Base-by-base conservation (phyloP, 1,284 basidiomycete genomes). In the Stygiomarasmius scandens region DNA sequence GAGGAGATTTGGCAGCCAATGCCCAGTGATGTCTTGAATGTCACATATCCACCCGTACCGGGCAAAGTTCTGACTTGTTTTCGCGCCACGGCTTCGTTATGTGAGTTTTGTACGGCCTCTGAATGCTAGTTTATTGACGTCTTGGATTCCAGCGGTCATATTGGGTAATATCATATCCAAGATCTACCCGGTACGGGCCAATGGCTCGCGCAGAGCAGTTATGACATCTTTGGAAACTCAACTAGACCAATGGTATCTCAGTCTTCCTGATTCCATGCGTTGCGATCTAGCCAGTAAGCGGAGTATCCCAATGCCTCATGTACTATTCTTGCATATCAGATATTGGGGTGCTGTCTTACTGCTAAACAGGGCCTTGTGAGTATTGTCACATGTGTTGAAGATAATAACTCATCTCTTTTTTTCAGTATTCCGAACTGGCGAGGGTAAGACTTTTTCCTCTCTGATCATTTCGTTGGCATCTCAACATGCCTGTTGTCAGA, bases 291-390 rank as follows among this genome's bases (percentile, higher is more conserved):
- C 78, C 14, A 82, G 76, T 61, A 80, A 79, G 62, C 76, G 81
- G 51, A 71, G 70, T 10, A 68, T 77, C 9, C 85, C 86, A 11
- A 78, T 86, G 4, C 85, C 88, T 3, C 85, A 88, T 58, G 77
- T 93, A 25, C 68, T 94, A 22, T 79, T 85, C 49, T 74, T 94
- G 29, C 90, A 95, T 64, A 79, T 92, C 53, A 81, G 90, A 64
- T 93, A 94, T 69, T 92, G 90, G 82, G 84, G 83, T 10, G 81
- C 89, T 12, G 84, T 94, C 5, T 77, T 94, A 19, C 75, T 94
- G 29, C 77, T 94, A 29, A 85, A 94, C 70, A 83, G 93, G 41
- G 90, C 90, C 20, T 94, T 91, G 90, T 92, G 69, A 78, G 90
- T 80, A 25, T 9, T 24, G 27, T 52, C 49, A 22, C n/a, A 22